Base-by-base conservation (phyloP, 495 filamentous ascomycete species). In the Trypethelium eluteriae region DNA sequence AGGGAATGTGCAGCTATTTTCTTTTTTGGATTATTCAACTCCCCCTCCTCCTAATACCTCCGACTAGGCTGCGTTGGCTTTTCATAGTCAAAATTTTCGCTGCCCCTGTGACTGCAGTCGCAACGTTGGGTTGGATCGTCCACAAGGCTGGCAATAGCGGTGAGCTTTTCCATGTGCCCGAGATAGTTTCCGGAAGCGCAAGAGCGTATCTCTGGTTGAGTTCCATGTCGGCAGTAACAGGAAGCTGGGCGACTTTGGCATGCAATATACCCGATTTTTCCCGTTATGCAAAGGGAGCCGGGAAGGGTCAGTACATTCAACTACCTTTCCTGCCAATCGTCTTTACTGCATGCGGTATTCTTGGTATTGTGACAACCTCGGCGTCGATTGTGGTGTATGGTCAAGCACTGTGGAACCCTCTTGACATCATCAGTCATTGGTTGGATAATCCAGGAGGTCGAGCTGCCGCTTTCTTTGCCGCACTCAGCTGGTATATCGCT, bases 1-100 rank as follows among this genome's bases (percentile, higher is more conserved):
- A 84, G 67, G 83, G 83, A 11, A 86, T 91, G 82, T 74, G 88
- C 63, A 81, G 79, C 7, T 89, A 85, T 67, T 78, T 89, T 62
- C 70, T 91, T 10, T 91, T 83, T 73, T 84, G 80, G 81, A 74
- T 82, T 36, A 72, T 81, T 62, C 82, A 86, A 79, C 77, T 78
- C 39, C 85, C 76, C 3, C 78, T 80, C 66, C 81, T 79, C 68
- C 81, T 81, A 38, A 85, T 87, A 66, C 84, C 81, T 63, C 82
- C 83, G 16, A 83, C 81, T 59, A 81, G 81, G 66, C 75, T 86
- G 35, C 78, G 82, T n/a, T 85, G 80, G 41, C 73, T 88, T 47
- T 86, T 88, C 69, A 75, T 83, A 69, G 74, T 81, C 18, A 88
- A 88, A 74, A 73, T 78, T 2, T 73, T 81, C 32, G 72, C 73